A percentile compares a stretch with the other conserved stretches of the same genome.
phyloP scores from a whole-genome alignment of 163 green algal genomes.

The Prototheca wickerhamii region DNA sequence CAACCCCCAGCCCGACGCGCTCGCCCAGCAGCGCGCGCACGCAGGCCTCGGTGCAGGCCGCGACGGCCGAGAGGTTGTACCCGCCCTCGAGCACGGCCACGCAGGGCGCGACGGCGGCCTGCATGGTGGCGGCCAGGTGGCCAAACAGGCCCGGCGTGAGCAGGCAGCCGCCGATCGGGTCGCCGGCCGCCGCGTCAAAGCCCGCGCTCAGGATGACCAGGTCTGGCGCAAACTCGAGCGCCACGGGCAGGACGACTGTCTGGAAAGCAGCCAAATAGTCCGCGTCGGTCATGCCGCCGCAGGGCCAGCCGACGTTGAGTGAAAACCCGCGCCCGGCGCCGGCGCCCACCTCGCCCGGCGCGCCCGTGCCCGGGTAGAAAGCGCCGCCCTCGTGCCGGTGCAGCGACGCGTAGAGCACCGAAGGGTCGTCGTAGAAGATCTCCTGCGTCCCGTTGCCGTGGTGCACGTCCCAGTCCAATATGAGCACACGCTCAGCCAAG shows the following conservation, averaged over 20 bases:
- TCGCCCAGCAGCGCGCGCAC: constrained; percentile 61
- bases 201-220: constrained; percentile 85
- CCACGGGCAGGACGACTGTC: constrained; percentile 67
- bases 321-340: constrained; percentile 58
- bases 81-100: constrained; percentile 71
- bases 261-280: constrained; percentile 79
- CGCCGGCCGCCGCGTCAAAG: constrained; percentile 77
- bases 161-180: constrained; percentile 62
- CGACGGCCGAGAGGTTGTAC: constrained; percentile 67
- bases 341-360: constrained; percentile 51
- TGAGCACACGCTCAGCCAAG: constrained; percentile 63
- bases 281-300: constrained; percentile 55
- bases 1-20: constrained; percentile 30
- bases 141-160: constrained; percentile 58
- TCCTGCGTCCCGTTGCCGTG: constrained; percentile 86
- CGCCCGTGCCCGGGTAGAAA: constrained; percentile 86
- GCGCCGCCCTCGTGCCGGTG: constrained; percentile 65
- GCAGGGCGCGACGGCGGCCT: constrained; percentile 41
- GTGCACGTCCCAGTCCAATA: constrained; percentile 79
- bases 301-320: constrained; percentile 82
- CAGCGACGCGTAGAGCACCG: constrained; percentile 79
- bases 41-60: constrained; percentile 48
- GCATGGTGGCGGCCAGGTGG: constrained; percentile 60
- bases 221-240: constrained; percentile 66
- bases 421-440: constrained; percentile 77